Conservation (phyloP, 2,329 filamentous ascomycete genomes). For the Claviceps monticola region DNA sequence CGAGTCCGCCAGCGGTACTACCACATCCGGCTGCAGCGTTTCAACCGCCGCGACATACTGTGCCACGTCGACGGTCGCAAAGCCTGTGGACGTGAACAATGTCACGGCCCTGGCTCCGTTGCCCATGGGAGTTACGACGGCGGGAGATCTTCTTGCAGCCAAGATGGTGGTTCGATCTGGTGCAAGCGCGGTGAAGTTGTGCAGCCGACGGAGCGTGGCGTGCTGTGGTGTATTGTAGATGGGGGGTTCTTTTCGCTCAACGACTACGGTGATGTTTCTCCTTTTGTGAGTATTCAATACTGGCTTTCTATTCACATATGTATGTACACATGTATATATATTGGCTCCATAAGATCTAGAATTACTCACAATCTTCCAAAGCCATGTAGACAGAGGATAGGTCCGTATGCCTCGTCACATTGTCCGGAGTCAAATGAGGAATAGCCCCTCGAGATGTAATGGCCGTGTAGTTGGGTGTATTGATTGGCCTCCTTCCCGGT, state of each 20-base stretch:
- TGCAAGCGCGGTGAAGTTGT: slow-evolving; percentile 63
- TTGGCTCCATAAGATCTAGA: no score
- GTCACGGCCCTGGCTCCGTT: slow-evolving; percentile 61
- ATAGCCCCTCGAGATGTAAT: slow-evolving; percentile 71
- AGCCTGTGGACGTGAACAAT: slow-evolving; percentile 78
- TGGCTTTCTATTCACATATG: no score
- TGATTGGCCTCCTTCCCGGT: slow-evolving; percentile 46
- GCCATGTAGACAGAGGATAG: slow-evolving; percentile 64
- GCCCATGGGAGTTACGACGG: slow-evolving; percentile 55
- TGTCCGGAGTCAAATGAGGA: slow-evolving; percentile 83
- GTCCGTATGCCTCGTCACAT: slow-evolving; percentile 48
- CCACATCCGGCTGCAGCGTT: slow-evolving; percentile 64
- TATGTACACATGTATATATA: no score
- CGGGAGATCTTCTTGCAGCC: slow-evolving; percentile 62
- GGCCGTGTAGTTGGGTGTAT: slow-evolving; percentile 73
- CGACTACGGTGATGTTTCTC: slow-evolving; percentile 25
- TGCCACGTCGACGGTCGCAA: slow-evolving; percentile 52
- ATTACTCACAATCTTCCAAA: slow-evolving; percentile 74
- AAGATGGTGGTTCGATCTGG: slow-evolving; percentile 54
- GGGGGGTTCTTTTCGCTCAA: slow-evolving; percentile 39
- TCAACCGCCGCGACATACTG: slow-evolving; percentile 55
- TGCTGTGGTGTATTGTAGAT: slow-evolving; percentile 28
- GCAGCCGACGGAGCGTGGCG: slow-evolving; percentile 40
- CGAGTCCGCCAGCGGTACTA: slow-evolving; percentile 66
- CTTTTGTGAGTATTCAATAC: background rate